phyloP scores from a whole-genome alignment of 1,139 yeast genomes.

The Hyphopichia fennica region DNA sequence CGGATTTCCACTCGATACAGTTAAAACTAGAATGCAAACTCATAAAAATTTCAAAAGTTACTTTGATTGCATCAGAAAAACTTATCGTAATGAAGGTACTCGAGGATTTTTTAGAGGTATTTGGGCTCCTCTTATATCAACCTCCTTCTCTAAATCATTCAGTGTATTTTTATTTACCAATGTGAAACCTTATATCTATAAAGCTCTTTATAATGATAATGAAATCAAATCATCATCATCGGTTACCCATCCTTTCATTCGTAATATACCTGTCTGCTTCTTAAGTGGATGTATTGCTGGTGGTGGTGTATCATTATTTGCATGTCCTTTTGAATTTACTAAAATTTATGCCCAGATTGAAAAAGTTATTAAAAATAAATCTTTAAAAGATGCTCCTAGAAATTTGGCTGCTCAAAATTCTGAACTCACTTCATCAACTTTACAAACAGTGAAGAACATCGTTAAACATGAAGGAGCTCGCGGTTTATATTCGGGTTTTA shows the following conservation, averaged over 20 bases:
- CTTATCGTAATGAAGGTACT: conserved; percentile 63
- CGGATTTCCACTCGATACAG: conserved; percentile 85
- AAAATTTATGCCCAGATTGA: conserved; percentile 78
- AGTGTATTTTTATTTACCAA: conserved; percentile 67
- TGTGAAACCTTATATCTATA: conserved; percentile 51
- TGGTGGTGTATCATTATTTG: conserved; percentile 59
- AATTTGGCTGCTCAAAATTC: conserved; percentile 12
- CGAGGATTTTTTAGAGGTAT: conserved; percentile 77
- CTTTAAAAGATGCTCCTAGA: conserved; percentile 14
- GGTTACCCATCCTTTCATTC: conserved; percentile 38
- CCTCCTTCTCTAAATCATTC: conserved; percentile 64
- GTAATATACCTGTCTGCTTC: conserved; percentile 66
- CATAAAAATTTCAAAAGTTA: conserved; percentile 58
- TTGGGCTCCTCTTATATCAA: conserved; percentile 66
- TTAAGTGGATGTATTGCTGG: conserved; percentile 70
- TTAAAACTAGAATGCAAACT: conserved; percentile 84
- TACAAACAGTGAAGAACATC: conserved; percentile 50
- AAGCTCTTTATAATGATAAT: conserved; percentile 18
- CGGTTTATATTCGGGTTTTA: conserved; percentile 74
- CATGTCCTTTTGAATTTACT: conserved; percentile 86
- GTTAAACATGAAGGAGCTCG: conserved; percentile 54
- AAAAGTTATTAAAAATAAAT: conserved; percentile 39
- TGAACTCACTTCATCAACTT: conserved; percentile 20
- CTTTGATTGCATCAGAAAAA: conserved; percentile 57
- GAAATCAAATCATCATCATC: conserved; percentile 5